Base-by-base conservation (phyloP, 78 protist species). In the Polysphondylium violaceum region DNA sequence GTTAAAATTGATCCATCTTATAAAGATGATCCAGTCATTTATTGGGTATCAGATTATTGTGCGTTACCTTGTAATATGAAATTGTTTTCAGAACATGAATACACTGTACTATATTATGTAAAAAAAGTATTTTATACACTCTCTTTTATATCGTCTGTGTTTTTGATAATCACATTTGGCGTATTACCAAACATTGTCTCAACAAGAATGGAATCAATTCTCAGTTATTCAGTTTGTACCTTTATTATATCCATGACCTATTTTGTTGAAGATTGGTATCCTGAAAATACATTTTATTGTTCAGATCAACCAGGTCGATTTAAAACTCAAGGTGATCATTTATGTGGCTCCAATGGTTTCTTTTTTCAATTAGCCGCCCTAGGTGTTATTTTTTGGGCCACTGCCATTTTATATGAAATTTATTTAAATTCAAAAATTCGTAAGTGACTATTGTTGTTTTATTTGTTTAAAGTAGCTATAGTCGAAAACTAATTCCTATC, bases 41-140 rank as follows among this genome's bases (percentile, higher is more conserved):
- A n/a, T n/a, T n/a, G n/a, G n/a, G n/a, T n/a, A n/a, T n/a, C n/a
- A n/a, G n/a, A n/a, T n/a, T n/a, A 58, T n/a, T 75, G 85, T 75
- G 85, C 69, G 17, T 21, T 75, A 31, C 69, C 69, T 38, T 75
- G 85, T 75, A 65, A 65, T n/a, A 59, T 60, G 38, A 35, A 2
- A 36, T 8, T 72, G 2, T 38, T 19, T 27, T 3, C 3, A 6
- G 31, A 9, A 8, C n/a, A 53, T 16, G 36, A 72, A 72, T 50
- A 72, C 11, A 23, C 35, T 1, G 12, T 6, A 36, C 36, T 75
- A 55, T 55, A 44, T 33, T 2, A 4, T n/a, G 56, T 59, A 6
- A 21, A 75, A 59, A 75, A 3, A 2, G n/a, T 16, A 5, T 12
- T 75, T 1, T 40, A 59, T 25, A 2, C 29, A 33, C 2, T 75